Conservation (phyloP, 176 grass and related monocot genomes). For the Elaeis guineensis region DNA sequence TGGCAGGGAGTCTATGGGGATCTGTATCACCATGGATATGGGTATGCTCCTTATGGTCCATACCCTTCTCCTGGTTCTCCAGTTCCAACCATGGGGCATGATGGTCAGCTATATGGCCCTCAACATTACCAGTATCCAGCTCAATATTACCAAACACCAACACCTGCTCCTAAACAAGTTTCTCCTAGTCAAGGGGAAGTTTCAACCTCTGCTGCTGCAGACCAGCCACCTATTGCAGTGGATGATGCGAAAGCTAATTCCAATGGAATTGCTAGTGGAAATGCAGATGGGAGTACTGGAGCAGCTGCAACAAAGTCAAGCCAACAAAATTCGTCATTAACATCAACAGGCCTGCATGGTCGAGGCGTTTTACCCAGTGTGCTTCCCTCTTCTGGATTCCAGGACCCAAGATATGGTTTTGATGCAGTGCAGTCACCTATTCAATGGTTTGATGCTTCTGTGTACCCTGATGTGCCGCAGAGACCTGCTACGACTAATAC, state of each 20-base stretch:
- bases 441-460: slow-evolving; percentile 35
- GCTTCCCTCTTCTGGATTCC: slow-evolving; percentile 27
- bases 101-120: slow-evolving; percentile 49
- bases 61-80: slow-evolving; percentile 34
- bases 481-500: slow-evolving; percentile 22
- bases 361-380: slow-evolving; percentile 14
- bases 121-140: slow-evolving; percentile 46
- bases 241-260: slow-evolving; percentile 25
- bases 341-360: slow-evolving; percentile 25
- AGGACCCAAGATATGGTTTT: slow-evolving; percentile 17
- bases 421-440: slow-evolving; percentile 19
- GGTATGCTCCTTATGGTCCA: slow-evolving; percentile 49
- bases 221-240: slow-evolving; percentile 20
- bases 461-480: slow-evolving; percentile 37
- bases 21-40: slow-evolving; percentile 36
- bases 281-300: slow-evolving; percentile 22
- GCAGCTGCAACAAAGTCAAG: slow-evolving; percentile 18
- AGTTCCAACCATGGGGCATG: slow-evolving; percentile 37
- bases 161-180: background rate
- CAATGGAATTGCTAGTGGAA: slow-evolving; percentile 18
- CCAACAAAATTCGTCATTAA: slow-evolving; percentile 2
- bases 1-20: slow-evolving; percentile 68
- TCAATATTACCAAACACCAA: slow-evolving; percentile 36
- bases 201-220: slow-evolving; percentile 22
- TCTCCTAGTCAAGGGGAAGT: slow-evolving; percentile 6